These are phyloP conservation scores for Pseudogymnoascus sp. DNA, from an alignment of 2,329 filamentous ascomycete species.

Conservation along the genomic window DNA sequence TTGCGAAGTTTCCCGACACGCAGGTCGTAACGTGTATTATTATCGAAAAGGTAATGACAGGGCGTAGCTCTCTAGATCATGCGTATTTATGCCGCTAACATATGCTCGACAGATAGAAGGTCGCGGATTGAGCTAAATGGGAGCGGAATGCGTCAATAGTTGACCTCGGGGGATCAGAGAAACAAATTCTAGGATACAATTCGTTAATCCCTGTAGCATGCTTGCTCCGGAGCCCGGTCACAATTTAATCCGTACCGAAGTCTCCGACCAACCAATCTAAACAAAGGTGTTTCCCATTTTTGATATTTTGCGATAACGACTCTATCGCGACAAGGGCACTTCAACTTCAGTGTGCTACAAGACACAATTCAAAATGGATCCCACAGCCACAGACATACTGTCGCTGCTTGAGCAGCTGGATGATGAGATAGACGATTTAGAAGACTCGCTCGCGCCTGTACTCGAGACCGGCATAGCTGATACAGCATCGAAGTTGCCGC, in stretches of 20 bases:
- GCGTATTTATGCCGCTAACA: neutral
- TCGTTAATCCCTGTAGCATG: constrained; percentile 4
- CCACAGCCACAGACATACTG: constrained; percentile 22
- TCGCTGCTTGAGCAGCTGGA: constrained; percentile 49
- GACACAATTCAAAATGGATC: constrained; percentile 34
- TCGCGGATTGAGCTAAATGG: neutral
- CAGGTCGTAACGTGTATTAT: neutral
- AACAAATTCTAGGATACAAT: constrained; percentile 9
- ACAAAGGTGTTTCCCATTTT: constrained; percentile 4
- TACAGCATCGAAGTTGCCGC: constrained; percentile 68
- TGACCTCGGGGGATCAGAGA: constrained; percentile 8
- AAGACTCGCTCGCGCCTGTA: constrained; percentile 68
- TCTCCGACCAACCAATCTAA: constrained; percentile 4
- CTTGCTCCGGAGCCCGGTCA: neutral
- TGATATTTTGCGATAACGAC: constrained; percentile 8
- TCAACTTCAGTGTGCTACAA: neutral
- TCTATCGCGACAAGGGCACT: neutral
- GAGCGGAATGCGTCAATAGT: neutral
- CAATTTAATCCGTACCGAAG: neutral
- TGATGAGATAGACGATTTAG: constrained; percentile 70
- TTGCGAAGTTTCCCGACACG: constrained; percentile 1
- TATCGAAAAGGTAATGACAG: constrained; percentile 6
- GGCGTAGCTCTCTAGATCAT: neutral
- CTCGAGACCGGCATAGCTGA: constrained; percentile 57
- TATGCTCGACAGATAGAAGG: constrained; percentile 4